A percentile compares a stretch with the other conserved stretches of the same genome.
Evolutionary conservation across 2,329 filamentous ascomycete genomes (phyloP).

Genomic region (Pestalotiopsis sp.): DNA sequence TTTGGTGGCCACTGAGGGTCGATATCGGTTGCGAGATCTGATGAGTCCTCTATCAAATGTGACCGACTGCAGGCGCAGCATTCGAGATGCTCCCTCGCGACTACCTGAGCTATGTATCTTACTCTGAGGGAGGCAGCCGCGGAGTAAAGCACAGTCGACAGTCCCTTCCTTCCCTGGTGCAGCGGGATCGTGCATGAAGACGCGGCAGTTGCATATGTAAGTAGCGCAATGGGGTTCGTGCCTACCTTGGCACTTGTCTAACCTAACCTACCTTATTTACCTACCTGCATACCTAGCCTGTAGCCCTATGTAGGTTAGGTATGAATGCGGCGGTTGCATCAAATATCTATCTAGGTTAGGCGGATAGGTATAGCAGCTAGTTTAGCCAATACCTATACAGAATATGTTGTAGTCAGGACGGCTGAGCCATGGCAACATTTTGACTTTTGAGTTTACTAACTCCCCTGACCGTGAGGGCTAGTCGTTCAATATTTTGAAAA

Average conservation of each 20-base stretch:
- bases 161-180: neutral
- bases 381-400: too few relatives aligned
- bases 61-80: neutral
- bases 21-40: neutral
- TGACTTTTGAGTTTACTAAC: neutral
- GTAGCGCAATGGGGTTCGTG: neutral
- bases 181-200: constrained; percentile 1
- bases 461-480: neutral
- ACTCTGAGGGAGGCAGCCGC: too few relatives aligned
- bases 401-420: neutral
- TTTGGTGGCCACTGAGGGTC: neutral
- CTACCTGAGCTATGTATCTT: too few relatives aligned
- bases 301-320: too few relatives aligned
- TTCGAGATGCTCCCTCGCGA: neutral
- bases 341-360: neutral
- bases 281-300: too few relatives aligned
- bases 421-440: neutral
- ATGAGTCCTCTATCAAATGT: neutral
- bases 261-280: too few relatives aligned
- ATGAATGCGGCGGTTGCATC: too few relatives aligned
- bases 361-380: neutral
- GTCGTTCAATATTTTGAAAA: neutral
- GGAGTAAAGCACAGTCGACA: neutral
- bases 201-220: neutral
- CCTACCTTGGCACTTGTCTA: neutral